Evolutionary conservation across 768 basidiomycete genomes (phyloP), one percentile per base, ranked within the genome.

Genomic region (Suillus clintonianus): DNA sequence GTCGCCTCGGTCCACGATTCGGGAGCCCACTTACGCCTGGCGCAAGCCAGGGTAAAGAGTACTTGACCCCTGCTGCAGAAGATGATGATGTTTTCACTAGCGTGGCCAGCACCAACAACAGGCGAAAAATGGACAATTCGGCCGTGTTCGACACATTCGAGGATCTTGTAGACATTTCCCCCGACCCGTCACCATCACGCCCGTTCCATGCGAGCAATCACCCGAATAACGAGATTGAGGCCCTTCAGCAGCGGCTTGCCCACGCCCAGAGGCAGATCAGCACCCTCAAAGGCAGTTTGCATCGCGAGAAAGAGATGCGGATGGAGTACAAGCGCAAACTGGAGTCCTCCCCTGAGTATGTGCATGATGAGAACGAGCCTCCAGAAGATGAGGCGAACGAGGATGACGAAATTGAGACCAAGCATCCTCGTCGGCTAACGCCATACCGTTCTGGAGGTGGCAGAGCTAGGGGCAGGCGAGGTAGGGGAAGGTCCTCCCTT

Each of bases 201-300:
- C 82, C 87, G 3, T 89, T 91, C 82, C 79, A 90, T 57, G 84
- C 89, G 17, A 82, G 88, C 10, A 91, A 87, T 70, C 91, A 90
- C 68, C 91, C 90, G 10, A 87, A 79, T 72, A 90, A 89, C 71
- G 93, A 94, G 74, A 86, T 94, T 45, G 93, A 95, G 69, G 86
- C 88, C 0, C 78, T 95, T 15, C 89, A 93, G 64, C 89, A 94
- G 70, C 83, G 89, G 32, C 81, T 95, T 41, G 90, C 92, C 13
- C 93, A 95, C 74, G 91, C 94, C 5, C 92, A 95, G 74, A 81
- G 94, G 64, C 93, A 94, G 70, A 89, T 95, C 70, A 84, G 81
- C 65, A 94, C 93, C 17, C 85, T 95, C 64, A 91, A 92, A 70
- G 86, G 89, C 55, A 88, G 89, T 1, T 74, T 95, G 59, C 86